Percentiles rank a stretch among this genome's conserved stretches.
phyloP scores from a whole-genome alignment of 2,329 filamentous ascomycete genomes.

The Sporothrix phasma region DNA sequence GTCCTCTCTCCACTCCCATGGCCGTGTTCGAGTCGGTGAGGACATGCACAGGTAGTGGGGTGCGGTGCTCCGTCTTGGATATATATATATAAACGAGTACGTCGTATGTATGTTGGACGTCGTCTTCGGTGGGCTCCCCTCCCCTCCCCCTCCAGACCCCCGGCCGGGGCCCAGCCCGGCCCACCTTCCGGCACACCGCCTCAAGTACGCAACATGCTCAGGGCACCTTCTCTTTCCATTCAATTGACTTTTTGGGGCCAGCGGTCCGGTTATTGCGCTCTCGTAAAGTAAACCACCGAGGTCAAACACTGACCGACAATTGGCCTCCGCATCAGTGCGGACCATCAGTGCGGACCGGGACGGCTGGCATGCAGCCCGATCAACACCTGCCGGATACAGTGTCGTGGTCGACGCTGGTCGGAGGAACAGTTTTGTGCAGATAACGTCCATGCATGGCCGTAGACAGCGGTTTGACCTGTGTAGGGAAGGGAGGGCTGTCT shows the following conservation, averaged over 20 bases:
- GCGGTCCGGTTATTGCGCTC: background rate
- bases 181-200: slow-evolving; percentile 1
- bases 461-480: background rate
- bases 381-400: background rate
- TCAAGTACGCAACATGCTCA: background rate
- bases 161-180: background rate
- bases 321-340: background rate
- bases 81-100: too few species aligned
- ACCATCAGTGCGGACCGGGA: background rate
- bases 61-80: background rate
- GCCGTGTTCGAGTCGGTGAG: background rate
- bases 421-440: background rate
- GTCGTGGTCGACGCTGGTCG: background rate
- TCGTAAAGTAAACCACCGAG: background rate
- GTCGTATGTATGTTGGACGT: background rate
- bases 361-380: too few species aligned
- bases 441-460: background rate
- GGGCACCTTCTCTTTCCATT: too few species aligned
- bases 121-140: background rate
- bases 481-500: too few species aligned
- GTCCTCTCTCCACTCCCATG: background rate
- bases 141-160: background rate
- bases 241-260: too few species aligned
- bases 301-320: background rate
- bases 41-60: background rate